Base-by-base conservation (phyloP, 768 basidiomycete species). In the Collybia sordida region DNA sequence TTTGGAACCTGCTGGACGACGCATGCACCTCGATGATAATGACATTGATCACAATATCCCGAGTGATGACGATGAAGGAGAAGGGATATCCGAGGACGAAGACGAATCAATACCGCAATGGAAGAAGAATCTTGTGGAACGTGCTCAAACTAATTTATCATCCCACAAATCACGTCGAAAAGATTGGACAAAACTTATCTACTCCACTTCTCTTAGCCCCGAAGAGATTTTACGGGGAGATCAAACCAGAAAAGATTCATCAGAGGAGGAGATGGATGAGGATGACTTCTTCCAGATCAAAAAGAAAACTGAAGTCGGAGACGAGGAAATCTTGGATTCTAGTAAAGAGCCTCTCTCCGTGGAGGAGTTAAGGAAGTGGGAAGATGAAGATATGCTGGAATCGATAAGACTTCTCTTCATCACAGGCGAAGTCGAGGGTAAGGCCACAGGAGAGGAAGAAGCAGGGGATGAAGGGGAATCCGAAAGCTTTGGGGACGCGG, bases 371-470 rank as follows among this genome's bases (percentile, higher is more conserved):
- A 79, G 74, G 52, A 81, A 81, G 58, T 98, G 94, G 95, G 85
- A 88, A 50, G 83, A 90, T 53, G 90, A 95, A 54, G 85, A 81
- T 19, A 77, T 90, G 65, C 77, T 98, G 19, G 90, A 97, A 45
- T 88, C 90, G 1, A 85, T 99, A 60, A 82, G 90, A 5, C 74
- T 82, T 47, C 73, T 96, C 44, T 99, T 99, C 71, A 96, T 99
- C 64, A 96, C 94, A 0, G 93, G 90, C 1, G 62, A 76, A 51
- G 60, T 60, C 49, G 59, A 56, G 22, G 57, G 47, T 0, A 60
- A 50, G 3, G 75, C 68, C 17, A 73, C 62, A 17, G 73, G 66
- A 15, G 72, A 65, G 5, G 68, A 72, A 3, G 71, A 67, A 22
- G 72, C 63, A 3, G 79, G 77, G 6, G 75, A 70, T 41, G 71